These are phyloP conservation scores for Epichloe brachyelytri DNA, from an alignment of 2,329 filamentous ascomycete species.

Conservation along the genomic window DNA sequence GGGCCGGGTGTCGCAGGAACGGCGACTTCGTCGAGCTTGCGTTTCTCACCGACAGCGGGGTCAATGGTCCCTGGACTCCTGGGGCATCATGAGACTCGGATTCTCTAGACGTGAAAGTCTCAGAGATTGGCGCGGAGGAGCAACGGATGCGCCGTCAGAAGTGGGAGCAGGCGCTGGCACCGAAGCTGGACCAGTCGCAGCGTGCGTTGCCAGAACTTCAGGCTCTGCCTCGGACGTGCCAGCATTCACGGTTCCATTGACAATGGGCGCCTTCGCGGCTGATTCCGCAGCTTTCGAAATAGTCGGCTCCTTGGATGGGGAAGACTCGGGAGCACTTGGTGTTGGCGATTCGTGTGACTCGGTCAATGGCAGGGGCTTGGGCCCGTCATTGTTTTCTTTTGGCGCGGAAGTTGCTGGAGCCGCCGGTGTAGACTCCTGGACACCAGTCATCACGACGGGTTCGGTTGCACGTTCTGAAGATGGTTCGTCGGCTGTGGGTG, in stretches of 20 bases:
- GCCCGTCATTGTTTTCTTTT: conserved; percentile 1
- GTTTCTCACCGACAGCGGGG: conserved; percentile 18
- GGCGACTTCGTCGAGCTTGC: conserved; percentile 25
- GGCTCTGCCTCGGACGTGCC: neutral
- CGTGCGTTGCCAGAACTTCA: conserved; percentile 2
- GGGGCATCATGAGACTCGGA: neutral
- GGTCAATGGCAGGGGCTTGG: conserved; percentile 4
- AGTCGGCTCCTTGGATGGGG: neutral
- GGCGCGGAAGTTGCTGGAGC: conserved; percentile 11
- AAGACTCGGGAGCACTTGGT: neutral
- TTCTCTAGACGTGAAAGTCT: neutral
- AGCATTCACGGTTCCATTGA: neutral
- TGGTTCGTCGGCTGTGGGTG: conserved; percentile 1
- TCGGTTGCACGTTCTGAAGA: conserved; percentile 15
- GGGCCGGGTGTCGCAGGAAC: conserved; percentile 10
- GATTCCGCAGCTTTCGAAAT: neutral
- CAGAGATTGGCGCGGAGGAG: neutral
- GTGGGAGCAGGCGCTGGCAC: conserved; percentile 6
- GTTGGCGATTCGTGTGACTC: conserved; percentile 4
- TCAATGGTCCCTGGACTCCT: conserved; percentile 9
- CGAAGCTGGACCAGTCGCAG: conserved; percentile 3
- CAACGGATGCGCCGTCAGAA: conserved; percentile 1
- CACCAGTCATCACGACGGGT: conserved; percentile 14
- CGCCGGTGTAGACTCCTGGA: conserved; percentile 11
- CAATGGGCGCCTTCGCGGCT: neutral